phyloP scores from a whole-genome alignment of 768 basidiomycete genomes.

The Suillus cothurnatus region DNA sequence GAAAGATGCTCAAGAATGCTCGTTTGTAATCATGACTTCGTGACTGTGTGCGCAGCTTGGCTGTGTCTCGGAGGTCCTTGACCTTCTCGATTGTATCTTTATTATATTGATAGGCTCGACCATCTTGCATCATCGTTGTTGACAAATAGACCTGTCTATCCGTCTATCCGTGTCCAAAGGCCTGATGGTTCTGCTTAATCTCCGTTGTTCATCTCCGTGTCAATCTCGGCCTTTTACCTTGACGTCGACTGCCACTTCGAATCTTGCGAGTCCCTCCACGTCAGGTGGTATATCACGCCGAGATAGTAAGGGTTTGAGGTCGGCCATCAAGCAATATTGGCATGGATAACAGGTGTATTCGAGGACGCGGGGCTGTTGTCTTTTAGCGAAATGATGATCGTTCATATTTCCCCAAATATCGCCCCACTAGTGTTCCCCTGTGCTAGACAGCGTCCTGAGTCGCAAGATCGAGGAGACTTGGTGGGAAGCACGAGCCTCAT shows the following conservation, averaged over 20 bases:
- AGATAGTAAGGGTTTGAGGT: not conserved
- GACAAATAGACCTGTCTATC: not conserved
- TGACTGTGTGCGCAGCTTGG: not conserved
- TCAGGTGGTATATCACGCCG: not conserved
- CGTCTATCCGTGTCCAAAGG: not conserved
- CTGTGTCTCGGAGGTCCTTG: not conserved
- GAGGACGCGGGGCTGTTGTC: not conserved
- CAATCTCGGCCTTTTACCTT: not conserved
- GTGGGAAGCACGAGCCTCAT: not conserved
- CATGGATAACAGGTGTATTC: not conserved
- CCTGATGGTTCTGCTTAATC: not conserved
- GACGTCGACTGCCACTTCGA: not conserved
- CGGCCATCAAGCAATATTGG: not conserved
- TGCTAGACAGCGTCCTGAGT: not conserved
- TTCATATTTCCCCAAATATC: not conserved
- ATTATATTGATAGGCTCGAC: not conserved
- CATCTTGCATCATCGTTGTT: not conserved
- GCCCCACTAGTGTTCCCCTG: not conserved
- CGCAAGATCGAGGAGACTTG: not conserved
- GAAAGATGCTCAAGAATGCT: conserved; percentile 54
- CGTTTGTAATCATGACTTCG: conserved; percentile 36
- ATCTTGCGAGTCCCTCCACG: not conserved
- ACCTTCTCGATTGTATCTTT: conserved; percentile 7
- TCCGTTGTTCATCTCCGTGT: conserved; percentile 3
- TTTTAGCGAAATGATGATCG: not conserved